Evolutionary conservation across 129 eudicot species (phyloP).

Genomic region (Flaveria trinervia): DNA sequence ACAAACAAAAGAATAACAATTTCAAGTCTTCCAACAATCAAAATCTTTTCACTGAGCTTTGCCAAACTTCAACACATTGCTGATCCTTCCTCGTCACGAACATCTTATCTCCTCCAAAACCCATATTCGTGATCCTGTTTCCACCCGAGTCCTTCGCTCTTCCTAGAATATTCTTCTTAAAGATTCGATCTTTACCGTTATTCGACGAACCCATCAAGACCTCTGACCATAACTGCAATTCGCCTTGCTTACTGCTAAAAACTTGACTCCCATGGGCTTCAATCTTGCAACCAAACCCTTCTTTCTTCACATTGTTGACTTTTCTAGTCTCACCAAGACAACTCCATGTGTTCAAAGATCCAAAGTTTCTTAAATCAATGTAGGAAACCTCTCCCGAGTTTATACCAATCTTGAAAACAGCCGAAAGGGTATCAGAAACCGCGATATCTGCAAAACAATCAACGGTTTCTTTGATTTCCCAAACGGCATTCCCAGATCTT

Average conservation of each 20-base stretch:
- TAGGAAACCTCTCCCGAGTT: constrained; percentile 80
- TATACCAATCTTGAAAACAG: constrained; percentile 78
- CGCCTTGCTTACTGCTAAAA: constrained; percentile 71
- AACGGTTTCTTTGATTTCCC: constrained; percentile 67
- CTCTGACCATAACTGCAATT: constrained; percentile 82
- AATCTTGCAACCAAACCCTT: constrained; percentile 72
- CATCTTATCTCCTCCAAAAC: constrained; percentile 92
- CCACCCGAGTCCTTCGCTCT: constrained; percentile 69
- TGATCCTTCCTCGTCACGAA: constrained; percentile 82
- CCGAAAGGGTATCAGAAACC: constrained; percentile 54
- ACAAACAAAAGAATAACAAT: constrained; percentile 25
- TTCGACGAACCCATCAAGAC: constrained; percentile 48
- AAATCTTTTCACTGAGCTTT: constrained; percentile 59
- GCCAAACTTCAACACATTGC: constrained; percentile 90
- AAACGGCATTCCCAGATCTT: constrained; percentile 71
- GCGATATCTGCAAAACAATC: constrained; percentile 87
- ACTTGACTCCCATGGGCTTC: constrained; percentile 70
- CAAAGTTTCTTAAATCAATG: constrained; percentile 68
- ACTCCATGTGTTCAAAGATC: constrained; percentile 57
- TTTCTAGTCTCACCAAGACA: constrained; percentile 65
- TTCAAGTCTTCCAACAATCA: constrained; percentile 18
- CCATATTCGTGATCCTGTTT: constrained; percentile 52
- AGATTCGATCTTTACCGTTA: constrained; percentile 49
- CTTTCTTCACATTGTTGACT: constrained; percentile 63
- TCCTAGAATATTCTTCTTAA: constrained; percentile 70